These are phyloP conservation scores for Tolypocladium tropicale DNA, from an alignment of 2,329 filamentous ascomycete genomes.

Conservation along the genomic window DNA sequence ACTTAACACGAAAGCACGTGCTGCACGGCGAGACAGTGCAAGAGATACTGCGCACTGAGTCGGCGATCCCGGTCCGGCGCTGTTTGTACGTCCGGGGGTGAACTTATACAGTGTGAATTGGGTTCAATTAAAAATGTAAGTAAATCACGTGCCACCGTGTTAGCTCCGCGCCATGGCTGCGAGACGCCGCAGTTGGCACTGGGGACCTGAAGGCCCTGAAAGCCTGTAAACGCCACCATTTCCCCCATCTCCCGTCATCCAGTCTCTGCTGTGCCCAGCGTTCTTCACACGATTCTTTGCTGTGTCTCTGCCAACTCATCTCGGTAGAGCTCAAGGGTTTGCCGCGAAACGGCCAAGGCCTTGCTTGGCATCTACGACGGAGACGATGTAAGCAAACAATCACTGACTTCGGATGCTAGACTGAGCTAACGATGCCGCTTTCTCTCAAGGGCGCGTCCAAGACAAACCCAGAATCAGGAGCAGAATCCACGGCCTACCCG, in stretches of 20 bases:
- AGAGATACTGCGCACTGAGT: background rate
- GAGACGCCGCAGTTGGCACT: constrained; percentile 10
- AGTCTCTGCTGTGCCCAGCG: background rate
- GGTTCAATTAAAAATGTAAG: background rate
- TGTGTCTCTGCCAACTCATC: background rate
- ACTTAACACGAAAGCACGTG: constrained; percentile 24
- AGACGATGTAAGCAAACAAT: background rate
- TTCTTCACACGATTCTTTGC: background rate
- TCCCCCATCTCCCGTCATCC: background rate
- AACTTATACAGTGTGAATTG: constrained; percentile 9
- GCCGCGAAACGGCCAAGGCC: too few relatives aligned
- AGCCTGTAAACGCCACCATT: background rate
- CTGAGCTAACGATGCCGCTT: background rate
- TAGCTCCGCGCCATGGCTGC: constrained; percentile 11
- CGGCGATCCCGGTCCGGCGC: background rate
- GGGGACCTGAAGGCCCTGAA: constrained; percentile 4
- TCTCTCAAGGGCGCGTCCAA: constrained; percentile 4
- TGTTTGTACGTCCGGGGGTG: background rate
- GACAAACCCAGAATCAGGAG: background rate
- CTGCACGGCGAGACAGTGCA: constrained; percentile 6
- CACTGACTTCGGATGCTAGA: background rate
- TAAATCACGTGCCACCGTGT: constrained; percentile 24
- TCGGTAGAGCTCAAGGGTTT: too few relatives aligned
- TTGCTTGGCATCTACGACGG: background rate
- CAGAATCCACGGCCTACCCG: constrained; percentile 14